Evolutionary conservation across 306 rosid species (phyloP).

Genomic region (Canavalia gladiata): DNA sequence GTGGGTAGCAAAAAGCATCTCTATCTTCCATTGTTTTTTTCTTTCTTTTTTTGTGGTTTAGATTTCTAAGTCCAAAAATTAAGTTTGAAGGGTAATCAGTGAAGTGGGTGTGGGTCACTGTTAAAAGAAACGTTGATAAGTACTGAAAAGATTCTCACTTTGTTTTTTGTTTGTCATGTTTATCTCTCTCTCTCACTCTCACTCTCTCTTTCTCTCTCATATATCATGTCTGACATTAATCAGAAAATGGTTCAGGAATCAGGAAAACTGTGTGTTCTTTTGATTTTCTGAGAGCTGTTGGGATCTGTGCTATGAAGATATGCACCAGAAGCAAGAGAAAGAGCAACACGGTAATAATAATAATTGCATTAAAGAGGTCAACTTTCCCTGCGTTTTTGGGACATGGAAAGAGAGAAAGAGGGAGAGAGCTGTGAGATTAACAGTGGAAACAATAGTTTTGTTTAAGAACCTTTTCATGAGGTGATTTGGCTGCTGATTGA

Average conservation of each 20-base stretch:
- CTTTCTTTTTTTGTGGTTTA: neutral
- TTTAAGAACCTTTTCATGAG: conserved; percentile 73
- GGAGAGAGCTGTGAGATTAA: conserved; percentile 52
- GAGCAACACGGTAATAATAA: conserved; percentile 47
- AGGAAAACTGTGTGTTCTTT: conserved; percentile 70
- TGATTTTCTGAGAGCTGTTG: conserved; percentile 76
- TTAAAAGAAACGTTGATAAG: conserved; percentile 55
- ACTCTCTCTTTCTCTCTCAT: conserved; percentile 24
- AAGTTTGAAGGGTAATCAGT: conserved; percentile 35
- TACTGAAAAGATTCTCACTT: conserved; percentile 81
- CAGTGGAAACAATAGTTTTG: conserved; percentile 34
- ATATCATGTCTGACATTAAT: conserved; percentile 65
- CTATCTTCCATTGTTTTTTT: conserved; percentile 55
- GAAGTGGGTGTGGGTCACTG: conserved; percentile 60
- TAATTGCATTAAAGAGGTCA: conserved; percentile 57
- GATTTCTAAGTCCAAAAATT: conserved; percentile 37
- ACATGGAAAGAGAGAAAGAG: conserved; percentile 46
- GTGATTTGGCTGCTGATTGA: conserved; percentile 70
- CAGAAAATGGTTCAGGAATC: conserved; percentile 86
- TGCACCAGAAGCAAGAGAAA: conserved; percentile 18
- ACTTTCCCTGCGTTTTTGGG: conserved; percentile 60
- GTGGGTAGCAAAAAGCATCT: conserved; percentile 69
- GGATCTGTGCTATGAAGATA: conserved; percentile 81
- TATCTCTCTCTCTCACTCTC: conserved; percentile 47
- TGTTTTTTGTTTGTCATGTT: conserved; percentile 49